These are phyloP conservation scores for Salix arbutifolia DNA, from an alignment of 345 rosid species.

Conservation along the genomic window DNA sequence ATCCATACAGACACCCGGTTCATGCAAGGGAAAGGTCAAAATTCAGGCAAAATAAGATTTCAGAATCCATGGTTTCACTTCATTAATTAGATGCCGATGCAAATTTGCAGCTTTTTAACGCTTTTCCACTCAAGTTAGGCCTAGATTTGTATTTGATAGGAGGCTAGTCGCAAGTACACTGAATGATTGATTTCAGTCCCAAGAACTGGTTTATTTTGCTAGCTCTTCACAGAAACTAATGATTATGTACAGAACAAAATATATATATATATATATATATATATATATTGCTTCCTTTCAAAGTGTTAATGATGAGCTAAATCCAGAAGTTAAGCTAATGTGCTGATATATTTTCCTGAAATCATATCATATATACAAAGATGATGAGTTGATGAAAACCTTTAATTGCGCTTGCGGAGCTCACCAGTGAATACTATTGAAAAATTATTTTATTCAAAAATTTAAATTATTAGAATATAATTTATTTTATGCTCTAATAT, in stretches of 20 bases:
- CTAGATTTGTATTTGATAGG: not conserved
- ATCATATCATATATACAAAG: not conserved
- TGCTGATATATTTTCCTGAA: not conserved
- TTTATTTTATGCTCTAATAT: no score
- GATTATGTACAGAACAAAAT: not conserved
- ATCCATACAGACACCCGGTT: no score
- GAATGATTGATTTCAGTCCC: not conserved
- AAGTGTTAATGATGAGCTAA: not conserved
- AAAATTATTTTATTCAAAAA: no score
- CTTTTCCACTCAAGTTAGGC: not conserved
- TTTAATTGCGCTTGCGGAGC: not conserved
- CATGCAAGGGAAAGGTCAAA: no score
- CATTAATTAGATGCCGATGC: not conserved
- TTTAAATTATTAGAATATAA: no score
- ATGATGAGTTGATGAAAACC: constrained; percentile 1
- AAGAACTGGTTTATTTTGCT: not conserved
- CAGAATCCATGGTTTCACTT: not conserved
- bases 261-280: not conserved
- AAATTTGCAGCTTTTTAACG: not conserved
- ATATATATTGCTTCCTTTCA: not conserved
- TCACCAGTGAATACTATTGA: no score
- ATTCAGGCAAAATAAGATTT: not conserved
- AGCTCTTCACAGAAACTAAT: not conserved
- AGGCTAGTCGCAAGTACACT: not conserved
- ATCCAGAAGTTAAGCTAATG: not conserved